A percentile compares a stretch with the other conserved stretches of the same genome.
These are phyloP conservation scores for Apiospora pterosperma DNA, from an alignment of 2,329 filamentous ascomycete genomes.

Conservation along the genomic window DNA sequence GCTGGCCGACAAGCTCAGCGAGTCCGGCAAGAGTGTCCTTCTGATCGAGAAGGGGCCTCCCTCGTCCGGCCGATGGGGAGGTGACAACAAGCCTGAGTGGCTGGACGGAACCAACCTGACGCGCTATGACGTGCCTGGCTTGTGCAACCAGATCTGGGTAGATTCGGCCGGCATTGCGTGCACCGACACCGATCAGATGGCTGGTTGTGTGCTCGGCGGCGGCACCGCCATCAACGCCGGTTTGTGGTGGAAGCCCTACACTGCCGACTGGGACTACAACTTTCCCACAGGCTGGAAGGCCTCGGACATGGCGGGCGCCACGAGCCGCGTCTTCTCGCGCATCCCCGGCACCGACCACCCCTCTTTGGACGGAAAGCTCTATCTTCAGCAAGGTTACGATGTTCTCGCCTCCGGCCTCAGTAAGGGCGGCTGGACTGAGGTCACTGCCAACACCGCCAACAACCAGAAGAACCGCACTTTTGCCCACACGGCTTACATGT, in stretches of 20 bases:
- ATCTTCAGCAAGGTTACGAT: conserved; percentile 62
- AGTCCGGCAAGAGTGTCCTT: conserved; percentile 62
- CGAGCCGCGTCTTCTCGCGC: conserved; percentile 59
- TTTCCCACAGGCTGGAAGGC: conserved; percentile 70
- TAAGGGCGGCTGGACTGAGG: conserved; percentile 57
- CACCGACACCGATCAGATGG: conserved; percentile 68
- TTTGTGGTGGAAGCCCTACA: conserved; percentile 58
- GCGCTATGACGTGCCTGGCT: conserved; percentile 68
- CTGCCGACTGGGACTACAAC: conserved; percentile 65
- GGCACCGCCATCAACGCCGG: conserved; percentile 65
- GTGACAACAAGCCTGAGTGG: conserved; percentile 52
- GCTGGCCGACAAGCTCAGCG: conserved; percentile 60
- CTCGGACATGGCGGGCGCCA: conserved; percentile 56
- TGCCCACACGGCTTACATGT: conserved; percentile 64
- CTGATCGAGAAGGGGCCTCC: conserved; percentile 59
- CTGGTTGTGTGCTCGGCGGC: conserved; percentile 69
- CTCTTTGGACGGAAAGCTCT: conserved; percentile 61
- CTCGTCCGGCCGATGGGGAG: conserved; percentile 62
- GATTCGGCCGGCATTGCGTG: conserved; percentile 64
- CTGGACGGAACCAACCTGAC: conserved; percentile 60
- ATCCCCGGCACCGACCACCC: conserved; percentile 66
- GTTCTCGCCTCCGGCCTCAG: conserved; percentile 57
- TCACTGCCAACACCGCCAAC: conserved; percentile 57
- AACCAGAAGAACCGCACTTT: conserved; percentile 62
- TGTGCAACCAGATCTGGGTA: conserved; percentile 69